Evolutionary conservation across 768 basidiomycete genomes (phyloP).

Genomic region (Pseudohyphozyma bogoriensis): DNA sequence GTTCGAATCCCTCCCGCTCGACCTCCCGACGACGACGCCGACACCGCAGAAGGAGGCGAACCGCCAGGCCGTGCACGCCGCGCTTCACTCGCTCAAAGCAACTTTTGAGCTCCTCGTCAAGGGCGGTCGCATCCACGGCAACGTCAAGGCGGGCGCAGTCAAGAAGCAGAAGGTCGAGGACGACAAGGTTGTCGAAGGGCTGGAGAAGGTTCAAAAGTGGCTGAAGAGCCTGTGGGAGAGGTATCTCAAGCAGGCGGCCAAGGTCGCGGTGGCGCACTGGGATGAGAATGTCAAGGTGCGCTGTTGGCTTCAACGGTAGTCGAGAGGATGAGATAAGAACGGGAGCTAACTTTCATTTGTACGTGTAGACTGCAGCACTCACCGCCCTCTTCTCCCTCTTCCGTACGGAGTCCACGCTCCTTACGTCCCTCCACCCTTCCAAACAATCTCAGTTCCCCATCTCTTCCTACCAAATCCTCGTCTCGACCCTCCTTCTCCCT

Average conservation of each 20-base stretch:
- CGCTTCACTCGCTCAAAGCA: slow-evolving; percentile 25
- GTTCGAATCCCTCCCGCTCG: background rate
- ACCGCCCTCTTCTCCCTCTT: slow-evolving; percentile 66
- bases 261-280: slow-evolving; percentile 68
- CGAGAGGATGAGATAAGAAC: no score
- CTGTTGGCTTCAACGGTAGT: slow-evolving; percentile 11
- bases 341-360: no score
- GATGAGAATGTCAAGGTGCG: slow-evolving; percentile 56
- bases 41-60: slow-evolving; percentile 15
- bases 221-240: slow-evolving; percentile 61
- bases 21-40: background rate
- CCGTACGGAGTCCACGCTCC: slow-evolving; percentile 62
- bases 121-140: slow-evolving; percentile 48
- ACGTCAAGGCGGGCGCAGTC: slow-evolving; percentile 39
- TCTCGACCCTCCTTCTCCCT: slow-evolving; percentile 44
- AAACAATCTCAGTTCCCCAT: slow-evolving; percentile 57
- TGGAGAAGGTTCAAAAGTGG: slow-evolving; percentile 54
- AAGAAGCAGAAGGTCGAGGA: slow-evolving; percentile 12
- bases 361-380: slow-evolving; percentile 57
- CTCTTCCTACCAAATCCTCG: slow-evolving; percentile 48
- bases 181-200: slow-evolving; percentile 45
- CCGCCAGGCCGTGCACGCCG: slow-evolving; percentile 25
- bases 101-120: slow-evolving; percentile 57
- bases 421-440: slow-evolving; percentile 56
- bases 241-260: slow-evolving; percentile 59